Evolutionary conservation across 208 protist genomes (phyloP).

Genomic region (Trypanosoma melophagium): DNA sequence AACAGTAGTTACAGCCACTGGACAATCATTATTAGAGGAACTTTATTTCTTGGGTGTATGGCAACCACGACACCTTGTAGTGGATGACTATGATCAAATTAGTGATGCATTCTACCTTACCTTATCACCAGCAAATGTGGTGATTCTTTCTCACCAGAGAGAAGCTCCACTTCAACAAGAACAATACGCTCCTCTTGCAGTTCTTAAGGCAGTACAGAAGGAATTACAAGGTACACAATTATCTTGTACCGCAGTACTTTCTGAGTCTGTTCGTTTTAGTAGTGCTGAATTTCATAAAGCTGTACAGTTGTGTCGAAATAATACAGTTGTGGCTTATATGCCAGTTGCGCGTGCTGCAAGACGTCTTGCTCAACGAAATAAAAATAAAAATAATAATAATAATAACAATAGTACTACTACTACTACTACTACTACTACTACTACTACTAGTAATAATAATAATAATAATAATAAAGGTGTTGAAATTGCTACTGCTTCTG

Average conservation of each 20-base stretch:
- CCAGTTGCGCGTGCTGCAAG: background rate
- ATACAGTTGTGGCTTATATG: slow-evolving; percentile 6
- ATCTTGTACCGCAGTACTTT: slow-evolving; percentile 46
- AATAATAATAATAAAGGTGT: background rate
- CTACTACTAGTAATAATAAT: background rate
- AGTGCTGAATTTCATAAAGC: slow-evolving; percentile 44
- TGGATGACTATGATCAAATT: slow-evolving; percentile 78
- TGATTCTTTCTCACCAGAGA: slow-evolving; percentile 54
- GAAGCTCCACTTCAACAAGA: slow-evolving; percentile 47
- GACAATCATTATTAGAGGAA: slow-evolving; percentile 41
- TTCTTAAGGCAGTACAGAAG: slow-evolving; percentile 47
- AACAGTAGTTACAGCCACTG: slow-evolving; percentile 43
- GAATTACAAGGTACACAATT: slow-evolving; percentile 46
- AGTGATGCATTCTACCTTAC: slow-evolving; percentile 58
- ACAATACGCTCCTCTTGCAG: slow-evolving; percentile 35
- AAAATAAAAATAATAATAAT: slow-evolving; percentile 2
- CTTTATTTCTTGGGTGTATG: slow-evolving; percentile 69
- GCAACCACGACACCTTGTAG: slow-evolving; percentile 54
- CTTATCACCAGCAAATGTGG: slow-evolving; percentile 53
- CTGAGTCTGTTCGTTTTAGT: slow-evolving; percentile 62
- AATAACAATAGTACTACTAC: background rate
- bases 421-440: no score
- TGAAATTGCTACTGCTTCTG: no score
- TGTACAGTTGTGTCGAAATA: slow-evolving; percentile 40
- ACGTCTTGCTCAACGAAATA: background rate